Conservation (phyloP, 306 rosid species). For the Quillaja saponaria region DNA sequence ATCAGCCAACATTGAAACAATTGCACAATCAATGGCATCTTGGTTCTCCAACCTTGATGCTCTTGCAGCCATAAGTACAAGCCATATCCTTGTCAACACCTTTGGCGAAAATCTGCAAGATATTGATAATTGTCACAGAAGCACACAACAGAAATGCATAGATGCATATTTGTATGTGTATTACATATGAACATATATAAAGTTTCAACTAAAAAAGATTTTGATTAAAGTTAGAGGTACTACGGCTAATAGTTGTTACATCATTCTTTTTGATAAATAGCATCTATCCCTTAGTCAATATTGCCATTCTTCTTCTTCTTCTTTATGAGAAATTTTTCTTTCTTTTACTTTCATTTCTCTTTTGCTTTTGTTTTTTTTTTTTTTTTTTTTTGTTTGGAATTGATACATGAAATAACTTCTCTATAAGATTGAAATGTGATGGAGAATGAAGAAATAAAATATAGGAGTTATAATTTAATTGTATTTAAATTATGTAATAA, state of each 20-base stretch:
- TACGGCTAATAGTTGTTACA: background rate
- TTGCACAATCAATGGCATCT: constrained; percentile 74
- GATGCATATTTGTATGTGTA: background rate
- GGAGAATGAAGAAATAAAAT: too few species aligned
- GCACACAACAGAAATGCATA: background rate
- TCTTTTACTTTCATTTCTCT: too few species aligned
- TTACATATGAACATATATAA: constrained; percentile 4
- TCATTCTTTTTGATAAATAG: background rate
- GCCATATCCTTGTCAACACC: constrained; percentile 61
- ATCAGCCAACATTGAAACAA: constrained; percentile 71
- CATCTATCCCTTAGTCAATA: too few species aligned
- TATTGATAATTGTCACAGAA: background rate
- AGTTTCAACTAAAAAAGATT: background rate
- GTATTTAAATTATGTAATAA: too few species aligned
- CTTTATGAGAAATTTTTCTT: too few species aligned
- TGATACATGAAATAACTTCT: background rate
- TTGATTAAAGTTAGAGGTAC: background rate
- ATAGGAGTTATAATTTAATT: too few species aligned
- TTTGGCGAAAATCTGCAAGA: constrained; percentile 53
- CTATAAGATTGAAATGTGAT: background rate
- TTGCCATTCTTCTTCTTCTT: too few species aligned
- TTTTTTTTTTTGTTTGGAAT: too few species aligned
- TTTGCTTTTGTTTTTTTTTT: too few species aligned
- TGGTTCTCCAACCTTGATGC: constrained; percentile 77
- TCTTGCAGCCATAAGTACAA: constrained; percentile 80